Percentiles rank a stretch among this genome's conserved stretches.
These are phyloP conservation scores for Suillus fuscotomentosus DNA, from an alignment of 768 basidiomycete genomes.

Conservation along the genomic window DNA sequence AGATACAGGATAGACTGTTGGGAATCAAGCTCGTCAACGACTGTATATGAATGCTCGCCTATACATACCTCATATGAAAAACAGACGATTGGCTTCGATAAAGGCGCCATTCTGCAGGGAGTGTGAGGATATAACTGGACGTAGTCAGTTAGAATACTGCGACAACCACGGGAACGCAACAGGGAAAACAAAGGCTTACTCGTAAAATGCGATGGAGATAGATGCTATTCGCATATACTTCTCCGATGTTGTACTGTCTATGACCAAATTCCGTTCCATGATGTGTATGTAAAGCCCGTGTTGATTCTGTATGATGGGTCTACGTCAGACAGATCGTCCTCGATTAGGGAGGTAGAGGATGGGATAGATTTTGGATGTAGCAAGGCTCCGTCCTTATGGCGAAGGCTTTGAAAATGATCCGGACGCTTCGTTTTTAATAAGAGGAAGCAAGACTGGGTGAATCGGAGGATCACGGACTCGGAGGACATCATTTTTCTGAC, in stretches of 20 bases:
- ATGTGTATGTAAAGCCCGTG: not conserved
- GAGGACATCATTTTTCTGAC: not conserved
- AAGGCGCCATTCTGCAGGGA: slow-evolving; percentile 32
- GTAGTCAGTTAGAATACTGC: not conserved
- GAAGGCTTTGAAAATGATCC: not conserved
- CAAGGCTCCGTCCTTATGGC: not conserved
- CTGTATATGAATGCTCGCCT: not conserved
- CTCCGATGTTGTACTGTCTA: slow-evolving; percentile 16
- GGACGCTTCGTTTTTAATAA: not conserved
- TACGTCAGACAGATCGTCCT: not conserved
- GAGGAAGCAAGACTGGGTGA: not conserved
- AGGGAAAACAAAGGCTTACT: slow-evolving; percentile 24
- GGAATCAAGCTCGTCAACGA: not conserved
- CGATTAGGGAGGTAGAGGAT: not conserved
- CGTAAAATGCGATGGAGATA: slow-evolving; percentile 38
- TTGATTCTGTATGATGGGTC: not conserved
- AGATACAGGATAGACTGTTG: not conserved
- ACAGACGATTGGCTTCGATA: slow-evolving; percentile 26
- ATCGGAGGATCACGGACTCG: not conserved
- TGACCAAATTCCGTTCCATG: not conserved
- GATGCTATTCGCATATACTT: slow-evolving; percentile 34
- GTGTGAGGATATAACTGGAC: slow-evolving; percentile 29
- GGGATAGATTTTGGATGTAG: not conserved
- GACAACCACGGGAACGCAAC: not conserved
- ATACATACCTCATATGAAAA: not conserved